These are phyloP conservation scores for Alternaria sp. DNA, from an alignment of 2,329 filamentous ascomycete genomes.

Conservation along the genomic window DNA sequence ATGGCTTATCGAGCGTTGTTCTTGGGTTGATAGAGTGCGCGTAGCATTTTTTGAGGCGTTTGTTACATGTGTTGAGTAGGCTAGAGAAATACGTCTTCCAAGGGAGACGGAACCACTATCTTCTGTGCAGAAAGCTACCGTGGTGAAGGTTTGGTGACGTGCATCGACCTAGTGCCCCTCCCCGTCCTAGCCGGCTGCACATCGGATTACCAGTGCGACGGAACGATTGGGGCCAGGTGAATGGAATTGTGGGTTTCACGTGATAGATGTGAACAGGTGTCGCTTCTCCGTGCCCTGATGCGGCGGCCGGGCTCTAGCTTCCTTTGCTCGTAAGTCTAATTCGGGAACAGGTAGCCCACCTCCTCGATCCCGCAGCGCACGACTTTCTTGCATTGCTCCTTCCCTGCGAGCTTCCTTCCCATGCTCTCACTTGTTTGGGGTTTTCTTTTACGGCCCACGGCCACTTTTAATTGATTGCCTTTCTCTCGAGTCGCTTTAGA, in stretches of 20 bases:
- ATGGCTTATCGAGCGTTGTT: constrained; percentile 24
- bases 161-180: background rate
- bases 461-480: constrained; percentile 20
- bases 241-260: constrained; percentile 14
- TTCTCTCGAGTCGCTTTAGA: constrained; percentile 1
- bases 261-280: constrained; percentile 20
- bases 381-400: constrained; percentile 23
- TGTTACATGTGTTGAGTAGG: background rate
- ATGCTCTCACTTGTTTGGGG: constrained; percentile 15
- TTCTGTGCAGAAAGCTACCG: background rate
- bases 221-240: background rate
- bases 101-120: background rate
- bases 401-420: constrained; percentile 17
- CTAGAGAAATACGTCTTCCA: constrained; percentile 7
- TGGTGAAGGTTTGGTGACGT: constrained; percentile 1
- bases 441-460: constrained; percentile 18
- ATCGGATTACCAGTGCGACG: background rate
- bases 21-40: constrained; percentile 37
- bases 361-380: constrained; percentile 29
- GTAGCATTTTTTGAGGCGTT: constrained; percentile 29
- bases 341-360: constrained; percentile 27
- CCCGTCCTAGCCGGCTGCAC: background rate
- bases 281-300: constrained; percentile 18
- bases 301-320: constrained; percentile 18
- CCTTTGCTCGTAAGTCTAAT: constrained; percentile 34